Percentiles rank a stretch among this genome's conserved stretches.
phyloP scores from a whole-genome alignment of 1,284 basidiomycete genomes.

The Malassezia cuniculi region DNA sequence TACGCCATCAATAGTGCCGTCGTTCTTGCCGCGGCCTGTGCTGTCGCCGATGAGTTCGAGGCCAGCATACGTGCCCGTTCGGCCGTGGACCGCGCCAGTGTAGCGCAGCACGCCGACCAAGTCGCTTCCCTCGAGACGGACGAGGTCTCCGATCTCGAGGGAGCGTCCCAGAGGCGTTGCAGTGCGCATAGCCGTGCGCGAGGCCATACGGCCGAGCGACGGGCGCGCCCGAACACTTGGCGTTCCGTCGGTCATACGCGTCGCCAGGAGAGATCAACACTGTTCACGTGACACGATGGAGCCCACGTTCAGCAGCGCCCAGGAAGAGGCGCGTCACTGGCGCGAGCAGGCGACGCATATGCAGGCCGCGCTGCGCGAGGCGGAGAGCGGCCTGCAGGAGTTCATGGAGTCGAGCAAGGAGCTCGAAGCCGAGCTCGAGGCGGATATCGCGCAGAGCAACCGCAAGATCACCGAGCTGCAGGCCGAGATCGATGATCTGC shows the following conservation, averaged over 20 bases:
- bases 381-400: slow-evolving; percentile 32
- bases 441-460: slow-evolving; percentile 25
- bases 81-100: slow-evolving; percentile 32
- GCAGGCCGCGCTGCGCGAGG: slow-evolving; percentile 31
- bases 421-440: slow-evolving; percentile 41
- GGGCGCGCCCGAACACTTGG: neutral
- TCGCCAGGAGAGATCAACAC: neutral
- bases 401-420: slow-evolving; percentile 40
- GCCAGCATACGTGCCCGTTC: slow-evolving; percentile 33
- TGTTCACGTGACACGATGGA: slow-evolving; percentile 2
- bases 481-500: slow-evolving; percentile 26
- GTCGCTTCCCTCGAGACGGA: slow-evolving; percentile 25
- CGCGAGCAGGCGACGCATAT: slow-evolving; percentile 31
- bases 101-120: slow-evolving; percentile 36
- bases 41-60: slow-evolving; percentile 37
- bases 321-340: slow-evolving; percentile 33
- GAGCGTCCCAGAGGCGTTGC: neutral
- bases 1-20: slow-evolving; percentile 70
- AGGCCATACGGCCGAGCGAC: slow-evolving; percentile 1
- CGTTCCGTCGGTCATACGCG: neutral
- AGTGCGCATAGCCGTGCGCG: slow-evolving; percentile 1
- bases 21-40: slow-evolving; percentile 82
- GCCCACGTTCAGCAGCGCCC: slow-evolving; percentile 22
- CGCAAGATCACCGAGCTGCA: slow-evolving; percentile 23
- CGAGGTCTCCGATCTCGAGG: slow-evolving; percentile 33